phyloP scores from a whole-genome alignment of 768 basidiomycete species.

The Pisolithus microcarpus region DNA sequence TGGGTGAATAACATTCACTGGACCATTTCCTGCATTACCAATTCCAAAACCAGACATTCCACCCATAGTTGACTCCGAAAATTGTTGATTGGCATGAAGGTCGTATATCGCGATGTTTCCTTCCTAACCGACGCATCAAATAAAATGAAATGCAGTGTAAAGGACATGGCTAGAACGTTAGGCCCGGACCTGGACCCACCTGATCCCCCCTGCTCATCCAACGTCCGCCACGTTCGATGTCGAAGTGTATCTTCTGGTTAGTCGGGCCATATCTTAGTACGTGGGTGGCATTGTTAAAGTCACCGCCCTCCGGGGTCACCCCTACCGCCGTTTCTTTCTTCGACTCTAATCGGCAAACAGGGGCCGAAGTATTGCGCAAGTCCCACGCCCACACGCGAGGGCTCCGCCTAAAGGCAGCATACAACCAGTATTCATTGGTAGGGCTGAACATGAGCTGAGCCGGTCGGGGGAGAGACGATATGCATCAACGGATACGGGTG shows the following conservation, averaged over 20 bases:
- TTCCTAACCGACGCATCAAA: conserved; percentile 29
- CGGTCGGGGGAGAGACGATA: conserved; percentile 6
- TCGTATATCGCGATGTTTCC: conserved; percentile 59
- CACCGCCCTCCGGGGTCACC: not conserved
- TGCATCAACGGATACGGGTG: not conserved
- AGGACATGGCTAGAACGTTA: not conserved
- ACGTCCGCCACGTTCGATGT: conserved; percentile 61
- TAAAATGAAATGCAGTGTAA: not conserved
- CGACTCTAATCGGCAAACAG: conserved; percentile 31
- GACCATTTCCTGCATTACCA: not conserved
- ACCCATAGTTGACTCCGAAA: conserved; percentile 1
- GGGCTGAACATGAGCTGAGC: conserved; percentile 74
- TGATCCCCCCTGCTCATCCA: conserved; percentile 63
- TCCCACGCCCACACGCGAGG: conserved; percentile 71
- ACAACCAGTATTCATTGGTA: conserved; percentile 59
- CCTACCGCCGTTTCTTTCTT: not conserved
- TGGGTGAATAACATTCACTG: conserved; percentile 18
- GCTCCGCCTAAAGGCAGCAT: conserved; percentile 66
- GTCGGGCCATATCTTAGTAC: conserved; percentile 27
- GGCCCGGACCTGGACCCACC: conserved; percentile 33
- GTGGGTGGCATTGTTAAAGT: not conserved
- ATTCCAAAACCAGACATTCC: not conserved
- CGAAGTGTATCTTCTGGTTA: conserved; percentile 78
- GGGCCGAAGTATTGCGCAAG: conserved; percentile 46
- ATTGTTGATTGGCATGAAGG: conserved; percentile 19